Evolutionary conservation across 805 yeast genomes (phyloP), one percentile per base, ranked within the genome.

Genomic region (Hanseniaspora thailandica): DNA sequence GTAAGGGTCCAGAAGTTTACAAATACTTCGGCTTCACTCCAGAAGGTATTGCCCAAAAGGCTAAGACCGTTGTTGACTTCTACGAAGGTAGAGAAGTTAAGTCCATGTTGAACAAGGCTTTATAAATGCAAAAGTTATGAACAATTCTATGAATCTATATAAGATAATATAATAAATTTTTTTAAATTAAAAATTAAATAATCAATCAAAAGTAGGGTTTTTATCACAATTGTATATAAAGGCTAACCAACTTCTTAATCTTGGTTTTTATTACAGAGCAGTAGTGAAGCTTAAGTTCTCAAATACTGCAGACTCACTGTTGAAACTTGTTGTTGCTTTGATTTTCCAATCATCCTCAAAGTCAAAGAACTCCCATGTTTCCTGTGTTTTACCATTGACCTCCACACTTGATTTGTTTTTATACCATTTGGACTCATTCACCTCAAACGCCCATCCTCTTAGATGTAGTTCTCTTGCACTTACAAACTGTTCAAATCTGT

Each of bases 21-120:
- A 79, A 86, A 71, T 73, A 66, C 75, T 86, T 90, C 63, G 96
- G 78, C 61, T 93, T 93, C 77, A 88, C 95, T 54, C 83, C 90
- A 58, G 96, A 86, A 69, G 96, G 95, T 61, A 76, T 93, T 69
- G 90, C 94, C 63, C 74, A 78, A 64, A 86, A 89, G 72, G 97
- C 88, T 60, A 71, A 74, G 61, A 81, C 82, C 75, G 82, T 89
- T 58, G 73, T 85, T 63, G 77, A 79, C 59, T 87, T 80, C 78
- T 93, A 83, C 82, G 76, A 86, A 78, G 95, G 88, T 66, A 71
- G 75, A 66, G 66, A 74, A 55, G 71, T 86, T 54, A 67, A 72
- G 55, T 84, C 95, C 63, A 96, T 94, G 69, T 76, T 87, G 69
- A 78, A 75, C 74, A 75, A 71, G 64, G 95, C 96, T 65, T 84